A percentile compares a stretch with the other conserved stretches of the same genome.
Evolutionary conservation across 768 basidiomycete species (phyloP).

Genomic region (Postia placenta): DNA sequence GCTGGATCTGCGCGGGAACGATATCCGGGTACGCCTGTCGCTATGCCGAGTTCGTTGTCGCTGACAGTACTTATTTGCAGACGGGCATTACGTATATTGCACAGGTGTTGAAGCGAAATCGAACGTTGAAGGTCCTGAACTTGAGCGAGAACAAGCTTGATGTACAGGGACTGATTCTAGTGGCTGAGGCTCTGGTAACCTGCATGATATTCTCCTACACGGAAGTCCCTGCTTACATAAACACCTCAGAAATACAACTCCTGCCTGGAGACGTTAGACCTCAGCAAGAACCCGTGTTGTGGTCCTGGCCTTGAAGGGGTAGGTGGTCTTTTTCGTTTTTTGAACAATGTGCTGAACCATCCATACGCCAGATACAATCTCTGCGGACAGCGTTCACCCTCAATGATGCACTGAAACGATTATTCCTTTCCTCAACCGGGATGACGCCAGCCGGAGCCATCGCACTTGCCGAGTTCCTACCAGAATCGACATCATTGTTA

Average conservation of each 20-base stretch:
- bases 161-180: slow-evolving; percentile 62
- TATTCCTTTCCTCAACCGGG: slow-evolving; percentile 83
- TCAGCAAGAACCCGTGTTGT: slow-evolving; percentile 90
- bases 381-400: slow-evolving; percentile 90
- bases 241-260: slow-evolving; percentile 96
- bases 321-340: slow-evolving; percentile 21
- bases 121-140: slow-evolving; percentile 91
- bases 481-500: slow-evolving; percentile 79
- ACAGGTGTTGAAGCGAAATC: slow-evolving; percentile 93
- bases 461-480: slow-evolving; percentile 92
- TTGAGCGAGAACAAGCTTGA: slow-evolving; percentile 94
- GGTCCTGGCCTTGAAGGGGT: slow-evolving; percentile 91
- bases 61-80: slow-evolving; percentile 22
- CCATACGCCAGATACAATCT: slow-evolving; percentile 60
- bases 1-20: slow-evolving; percentile 88
- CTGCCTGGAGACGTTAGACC: slow-evolving; percentile 86
- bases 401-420: slow-evolving; percentile 84
- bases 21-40: slow-evolving; percentile 64
- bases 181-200: slow-evolving; percentile 87
- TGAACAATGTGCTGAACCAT: neutral
- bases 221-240: too few species aligned
- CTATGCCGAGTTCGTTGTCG: too few species aligned
- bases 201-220: too few species aligned
- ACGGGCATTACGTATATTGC: slow-evolving; percentile 85
- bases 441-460: slow-evolving; percentile 86